Evolutionary conservation across 208 protist species (phyloP), one percentile per base, ranked within the genome.

Genomic region (Leishmania aethiopica): DNA sequence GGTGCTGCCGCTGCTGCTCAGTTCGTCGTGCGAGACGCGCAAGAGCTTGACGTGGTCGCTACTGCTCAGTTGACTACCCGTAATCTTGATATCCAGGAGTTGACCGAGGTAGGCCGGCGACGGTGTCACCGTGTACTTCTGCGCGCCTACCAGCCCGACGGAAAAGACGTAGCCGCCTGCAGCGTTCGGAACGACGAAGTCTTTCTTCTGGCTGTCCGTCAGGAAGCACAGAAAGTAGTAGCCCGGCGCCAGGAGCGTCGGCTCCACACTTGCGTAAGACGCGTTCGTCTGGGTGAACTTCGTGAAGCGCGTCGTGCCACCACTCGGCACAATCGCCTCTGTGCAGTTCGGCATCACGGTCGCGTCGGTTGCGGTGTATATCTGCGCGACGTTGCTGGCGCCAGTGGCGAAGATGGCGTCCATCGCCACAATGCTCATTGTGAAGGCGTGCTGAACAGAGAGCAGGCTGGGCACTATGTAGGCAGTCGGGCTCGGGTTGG

Each of bases 171-270:
- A 96, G 75, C 90, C 93, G 64, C 95, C 94, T 32, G 85, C 87
- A 25, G 35, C 35, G 77, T 95, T 96, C 3, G 91, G 89, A 59
- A 98, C 92, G 4, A 92, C 84, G 49, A 95, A 93, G 78, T 75
- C 71, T 40, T 80, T 51, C 51, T 53, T 69, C 85, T 95, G 90
- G 40, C 90, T 90, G 75, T 87, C 91, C 22, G 92, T 93, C 72
- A 86, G 79, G 82, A 98, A 98, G 83, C 95, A 98, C 15, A 98
- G 89, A 72, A 88, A 97, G 84, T 88, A 96, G 79, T 94, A 96
- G 47, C 88, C 94, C 11, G 93, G 78, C 37, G 67, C 72, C 69
- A 88, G 59, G 32, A 98, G 80, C 37, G 71, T 76, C 47, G 94
- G 91, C 45, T 77, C 25, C 49, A 98, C 93, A 40, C 86, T 91